Conservation (phyloP, 2,329 filamentous ascomycete genomes). For the Calonectria pseudoturangicola region DNA sequence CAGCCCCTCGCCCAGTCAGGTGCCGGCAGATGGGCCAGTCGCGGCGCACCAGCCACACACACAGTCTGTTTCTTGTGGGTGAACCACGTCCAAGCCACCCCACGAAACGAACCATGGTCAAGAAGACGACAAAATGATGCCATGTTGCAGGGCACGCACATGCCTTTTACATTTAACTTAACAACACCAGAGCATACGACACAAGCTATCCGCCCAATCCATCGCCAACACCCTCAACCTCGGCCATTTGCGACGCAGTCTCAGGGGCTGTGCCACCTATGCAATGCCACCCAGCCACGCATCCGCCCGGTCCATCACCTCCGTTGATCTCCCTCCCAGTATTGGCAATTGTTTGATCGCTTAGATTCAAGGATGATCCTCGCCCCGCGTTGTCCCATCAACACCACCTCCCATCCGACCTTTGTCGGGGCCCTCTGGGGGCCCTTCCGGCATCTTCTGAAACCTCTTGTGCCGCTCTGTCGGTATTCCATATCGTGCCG, state of each 20-base stretch:
- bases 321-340: conserved; percentile 27
- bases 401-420: conserved; percentile 14
- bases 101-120: not conserved
- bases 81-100: conserved; percentile 19
- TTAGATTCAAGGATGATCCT: conserved; percentile 28
- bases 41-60: conserved; percentile 39
- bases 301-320: conserved; percentile 1
- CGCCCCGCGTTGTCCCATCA: conserved; percentile 33
- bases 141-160: not conserved
- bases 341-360: conserved; percentile 30
- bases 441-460: not conserved
- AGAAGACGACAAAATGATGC: conserved; percentile 9
- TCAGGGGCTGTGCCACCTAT: conserved; percentile 32
- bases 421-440: not conserved
- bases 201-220: not conserved
- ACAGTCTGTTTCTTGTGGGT: not conserved
- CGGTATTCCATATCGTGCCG: conserved; percentile 2
- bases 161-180: not conserved
- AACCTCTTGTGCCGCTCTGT: conserved; percentile 8
- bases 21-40: not conserved
- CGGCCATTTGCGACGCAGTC: conserved; percentile 18
- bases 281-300: conserved; percentile 28
- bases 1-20: not conserved
- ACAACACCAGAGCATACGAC: not conserved
- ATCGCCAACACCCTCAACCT: conserved; percentile 3